Conservation (phyloP, 2,329 filamentous ascomycete genomes). For the Sporothrix mexicana region DNA sequence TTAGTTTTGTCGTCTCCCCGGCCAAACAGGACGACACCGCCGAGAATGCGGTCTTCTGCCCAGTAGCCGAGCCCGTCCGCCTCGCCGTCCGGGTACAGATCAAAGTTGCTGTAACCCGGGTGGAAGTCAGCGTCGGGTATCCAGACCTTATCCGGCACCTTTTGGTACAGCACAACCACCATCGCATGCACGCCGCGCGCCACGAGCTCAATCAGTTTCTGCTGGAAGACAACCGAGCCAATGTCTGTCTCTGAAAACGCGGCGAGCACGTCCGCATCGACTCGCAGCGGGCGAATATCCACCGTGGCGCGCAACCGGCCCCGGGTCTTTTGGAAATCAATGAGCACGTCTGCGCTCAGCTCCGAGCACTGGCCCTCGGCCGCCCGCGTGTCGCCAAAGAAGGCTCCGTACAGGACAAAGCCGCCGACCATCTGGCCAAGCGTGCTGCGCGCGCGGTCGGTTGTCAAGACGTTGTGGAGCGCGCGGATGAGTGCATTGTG, state of each 20-base stretch:
- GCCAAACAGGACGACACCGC: conserved; percentile 1
- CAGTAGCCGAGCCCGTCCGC: background rate
- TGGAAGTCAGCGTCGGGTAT: background rate
- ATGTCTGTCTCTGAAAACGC: background rate
- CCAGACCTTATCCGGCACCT: background rate
- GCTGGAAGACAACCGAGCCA: background rate
- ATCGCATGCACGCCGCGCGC: background rate
- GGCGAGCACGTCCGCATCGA: background rate
- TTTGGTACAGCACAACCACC: background rate
- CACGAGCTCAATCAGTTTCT: background rate
- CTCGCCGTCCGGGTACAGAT: background rate
- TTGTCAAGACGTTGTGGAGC: background rate
- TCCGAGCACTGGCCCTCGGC: background rate
- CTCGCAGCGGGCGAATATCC: background rate
- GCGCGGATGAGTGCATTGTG: background rate
- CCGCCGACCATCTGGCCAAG: conserved; percentile 9
- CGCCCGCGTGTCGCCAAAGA: background rate
- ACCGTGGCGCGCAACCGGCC: background rate
- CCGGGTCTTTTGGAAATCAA: too few species aligned
- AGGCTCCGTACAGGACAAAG: background rate
- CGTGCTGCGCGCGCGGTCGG: background rate
- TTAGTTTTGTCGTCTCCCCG: background rate
- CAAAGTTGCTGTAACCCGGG: background rate
- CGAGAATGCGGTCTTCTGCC: background rate
- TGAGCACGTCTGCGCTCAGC: background rate